phyloP scores from a whole-genome alignment of 441 rosid genomes.

The Gossypium gossypioides region DNA sequence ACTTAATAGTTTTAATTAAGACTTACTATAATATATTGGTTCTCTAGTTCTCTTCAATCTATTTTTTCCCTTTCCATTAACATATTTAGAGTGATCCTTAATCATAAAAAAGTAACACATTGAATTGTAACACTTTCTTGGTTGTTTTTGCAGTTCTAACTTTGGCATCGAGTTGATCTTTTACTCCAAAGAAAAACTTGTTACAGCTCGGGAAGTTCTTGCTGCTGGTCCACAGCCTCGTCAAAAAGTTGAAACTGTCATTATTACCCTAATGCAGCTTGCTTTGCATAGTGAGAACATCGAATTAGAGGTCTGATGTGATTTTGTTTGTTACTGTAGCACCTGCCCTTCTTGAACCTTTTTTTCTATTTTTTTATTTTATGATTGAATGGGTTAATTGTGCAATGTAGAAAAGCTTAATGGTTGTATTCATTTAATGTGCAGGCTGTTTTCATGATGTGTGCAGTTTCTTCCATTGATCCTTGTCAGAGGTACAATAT shows the following conservation, averaged over 20 bases:
- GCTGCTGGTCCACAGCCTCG: constrained; percentile 74
- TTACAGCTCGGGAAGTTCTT: constrained; percentile 66
- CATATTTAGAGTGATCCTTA: background rate
- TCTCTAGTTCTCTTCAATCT: background rate
- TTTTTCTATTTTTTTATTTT: background rate
- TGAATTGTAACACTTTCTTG: background rate
- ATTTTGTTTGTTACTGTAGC: background rate
- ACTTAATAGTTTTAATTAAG: background rate
- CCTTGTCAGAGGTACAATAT: constrained; percentile 68
- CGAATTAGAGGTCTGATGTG: constrained; percentile 64
- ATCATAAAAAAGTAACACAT: background rate
- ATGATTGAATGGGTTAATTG: background rate
- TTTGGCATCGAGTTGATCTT: constrained; percentile 66
- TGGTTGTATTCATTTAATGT: constrained; percentile 12
- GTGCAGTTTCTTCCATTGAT: constrained; percentile 73
- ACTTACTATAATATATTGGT: background rate
- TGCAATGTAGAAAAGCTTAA: background rate
- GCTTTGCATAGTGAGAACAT: constrained; percentile 82
- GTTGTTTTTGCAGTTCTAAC: constrained; percentile 46
- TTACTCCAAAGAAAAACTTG: constrained; percentile 58
- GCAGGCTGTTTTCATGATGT: constrained; percentile 92
- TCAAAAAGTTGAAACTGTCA: constrained; percentile 60
- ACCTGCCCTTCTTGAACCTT: background rate
- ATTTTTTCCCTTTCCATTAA: background rate
- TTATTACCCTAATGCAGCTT: constrained; percentile 81